Evolutionary conservation across 2,329 filamentous ascomycete species (phyloP).

Genomic region (Xylariaceae sp.): DNA sequence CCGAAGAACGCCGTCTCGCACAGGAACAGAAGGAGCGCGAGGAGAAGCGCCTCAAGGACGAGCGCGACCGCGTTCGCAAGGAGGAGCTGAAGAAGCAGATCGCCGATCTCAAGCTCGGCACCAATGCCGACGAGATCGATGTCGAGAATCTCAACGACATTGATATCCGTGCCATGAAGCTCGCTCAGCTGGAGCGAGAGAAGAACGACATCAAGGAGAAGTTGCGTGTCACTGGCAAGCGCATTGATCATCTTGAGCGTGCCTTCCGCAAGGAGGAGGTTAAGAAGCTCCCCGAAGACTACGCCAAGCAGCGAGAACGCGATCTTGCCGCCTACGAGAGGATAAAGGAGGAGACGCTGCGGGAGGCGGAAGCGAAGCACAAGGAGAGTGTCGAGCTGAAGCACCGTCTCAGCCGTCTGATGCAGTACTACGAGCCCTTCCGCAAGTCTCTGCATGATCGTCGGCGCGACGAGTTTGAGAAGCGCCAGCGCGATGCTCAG

Average conservation of each 20-base stretch:
- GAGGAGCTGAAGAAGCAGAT: conserved; percentile 92
- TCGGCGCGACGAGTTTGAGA: conserved; percentile 93
- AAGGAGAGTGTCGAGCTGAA: conserved; percentile 89
- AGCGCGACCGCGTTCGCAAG: conserved; percentile 84
- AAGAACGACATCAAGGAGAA: conserved; percentile 94
- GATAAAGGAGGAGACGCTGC: conserved; percentile 69
- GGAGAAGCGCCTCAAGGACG: conserved; percentile 75
- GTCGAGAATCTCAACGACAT: conserved; percentile 77
- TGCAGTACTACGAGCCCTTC: conserved; percentile 81
- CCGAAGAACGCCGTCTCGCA: conserved; percentile 81
- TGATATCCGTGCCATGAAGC: conserved; percentile 91
- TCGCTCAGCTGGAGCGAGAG: conserved; percentile 92
- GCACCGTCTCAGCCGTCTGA: conserved; percentile 79
- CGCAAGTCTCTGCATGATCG: conserved; percentile 75
- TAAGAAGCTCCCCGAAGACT: conserved; percentile 85
- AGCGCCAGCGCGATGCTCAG: conserved; percentile 84
- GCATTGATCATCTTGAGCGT: conserved; percentile 93
- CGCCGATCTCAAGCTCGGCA: conserved; percentile 82
- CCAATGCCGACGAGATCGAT: conserved; percentile 71
- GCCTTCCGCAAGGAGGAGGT: conserved; percentile 93
- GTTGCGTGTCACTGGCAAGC: conserved; percentile 86
- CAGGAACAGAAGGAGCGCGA: conserved; percentile 91
- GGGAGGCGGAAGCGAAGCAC: conserved; percentile 81
- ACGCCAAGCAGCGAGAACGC: conserved; percentile 70
- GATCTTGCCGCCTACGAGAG: conserved; percentile 78